A percentile compares a stretch with the other conserved stretches of the same genome.
Conservation (phyloP, 2,329 filamentous ascomycete genomes). For the Xylaria sp. region DNA sequence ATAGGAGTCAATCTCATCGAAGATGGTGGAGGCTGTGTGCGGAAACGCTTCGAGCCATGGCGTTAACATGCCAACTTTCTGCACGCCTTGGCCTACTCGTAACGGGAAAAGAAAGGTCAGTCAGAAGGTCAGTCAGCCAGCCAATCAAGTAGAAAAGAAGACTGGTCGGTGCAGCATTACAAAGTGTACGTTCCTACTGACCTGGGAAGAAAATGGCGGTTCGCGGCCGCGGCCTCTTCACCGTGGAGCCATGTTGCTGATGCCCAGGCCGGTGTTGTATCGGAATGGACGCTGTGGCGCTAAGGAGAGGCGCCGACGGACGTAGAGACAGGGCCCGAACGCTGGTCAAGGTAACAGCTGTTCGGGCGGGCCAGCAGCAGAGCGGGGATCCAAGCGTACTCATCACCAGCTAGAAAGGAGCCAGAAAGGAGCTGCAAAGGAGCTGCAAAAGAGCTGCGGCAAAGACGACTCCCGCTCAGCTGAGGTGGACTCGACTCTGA, state of each 20-base stretch:
- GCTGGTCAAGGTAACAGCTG: slow-evolving; percentile 31
- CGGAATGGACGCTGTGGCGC: slow-evolving; percentile 39
- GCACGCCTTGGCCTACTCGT: slow-evolving; percentile 81
- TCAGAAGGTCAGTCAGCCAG: too few relatives aligned
- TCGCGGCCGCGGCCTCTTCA: slow-evolving; percentile 52
- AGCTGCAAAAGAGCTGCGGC: slow-evolving; percentile 41
- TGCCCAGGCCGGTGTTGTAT: slow-evolving; percentile 19
- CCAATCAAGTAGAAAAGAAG: slow-evolving; percentile 27
- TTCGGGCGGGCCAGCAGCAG: slow-evolving; percentile 41
- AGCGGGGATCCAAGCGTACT: slow-evolving; percentile 43
- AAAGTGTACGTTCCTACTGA: slow-evolving; percentile 44
- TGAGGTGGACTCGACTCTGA: slow-evolving; percentile 24
- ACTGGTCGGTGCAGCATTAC: slow-evolving; percentile 1
- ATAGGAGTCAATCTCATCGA: slow-evolving; percentile 86
- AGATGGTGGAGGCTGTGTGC: slow-evolving; percentile 75
- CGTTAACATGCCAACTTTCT: slow-evolving; percentile 86
- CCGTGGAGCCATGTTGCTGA: slow-evolving; percentile 50
- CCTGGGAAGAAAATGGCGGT: slow-evolving; percentile 72
- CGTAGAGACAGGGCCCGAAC: slow-evolving; percentile 32
- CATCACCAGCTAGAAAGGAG: slow-evolving; percentile 48
- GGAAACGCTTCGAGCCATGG: slow-evolving; percentile 92
- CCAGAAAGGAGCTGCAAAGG: slow-evolving; percentile 39
- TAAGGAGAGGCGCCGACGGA: slow-evolving; percentile 5
- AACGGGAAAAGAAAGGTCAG: background rate
- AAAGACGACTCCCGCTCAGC: slow-evolving; percentile 40